phyloP scores from a whole-genome alignment of 768 basidiomycete species.

The Boletus reticuloceps region DNA sequence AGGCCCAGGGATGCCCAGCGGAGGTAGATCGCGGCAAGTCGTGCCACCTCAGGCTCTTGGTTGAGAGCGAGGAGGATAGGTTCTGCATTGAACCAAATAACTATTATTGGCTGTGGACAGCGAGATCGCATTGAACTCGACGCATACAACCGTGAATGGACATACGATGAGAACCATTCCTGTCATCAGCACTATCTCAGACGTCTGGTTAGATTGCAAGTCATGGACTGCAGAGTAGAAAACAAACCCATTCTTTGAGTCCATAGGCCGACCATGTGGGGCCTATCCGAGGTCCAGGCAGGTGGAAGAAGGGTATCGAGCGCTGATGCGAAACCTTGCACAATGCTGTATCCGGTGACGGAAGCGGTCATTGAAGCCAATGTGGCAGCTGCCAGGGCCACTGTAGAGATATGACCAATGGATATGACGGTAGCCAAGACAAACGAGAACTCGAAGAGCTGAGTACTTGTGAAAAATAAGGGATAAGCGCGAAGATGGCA shows the following conservation, averaged over 20 bases:
- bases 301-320: conserved; percentile 93
- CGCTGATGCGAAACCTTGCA: conserved; percentile 82
- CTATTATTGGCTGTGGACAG: conserved; percentile 44
- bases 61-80: conserved; percentile 67
- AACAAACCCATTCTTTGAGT: conserved; percentile 79
- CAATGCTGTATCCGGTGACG: conserved; percentile 56
- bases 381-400: conserved; percentile 81
- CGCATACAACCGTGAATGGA: neutral
- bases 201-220: conserved; percentile 2
- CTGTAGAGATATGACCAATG: conserved; percentile 89
- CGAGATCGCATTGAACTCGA: neutral
- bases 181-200: conserved; percentile 57
- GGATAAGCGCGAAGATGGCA: neutral
- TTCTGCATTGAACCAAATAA: conserved; percentile 85
- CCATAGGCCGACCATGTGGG: conserved; percentile 87
- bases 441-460: conserved; percentile 85
- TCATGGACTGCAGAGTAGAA: neutral
- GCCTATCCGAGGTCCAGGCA: conserved; percentile 89
- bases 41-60: conserved; percentile 84
- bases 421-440: conserved; percentile 80
- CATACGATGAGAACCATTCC: conserved; percentile 57
- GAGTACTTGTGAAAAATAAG: conserved; percentile 47
- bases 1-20: conserved; percentile 75
- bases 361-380: conserved; percentile 75
- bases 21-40: conserved; percentile 73